Evolutionary conservation across 495 filamentous ascomycete genomes (phyloP).

Genomic region (Hypoxylon fragiforme): DNA sequence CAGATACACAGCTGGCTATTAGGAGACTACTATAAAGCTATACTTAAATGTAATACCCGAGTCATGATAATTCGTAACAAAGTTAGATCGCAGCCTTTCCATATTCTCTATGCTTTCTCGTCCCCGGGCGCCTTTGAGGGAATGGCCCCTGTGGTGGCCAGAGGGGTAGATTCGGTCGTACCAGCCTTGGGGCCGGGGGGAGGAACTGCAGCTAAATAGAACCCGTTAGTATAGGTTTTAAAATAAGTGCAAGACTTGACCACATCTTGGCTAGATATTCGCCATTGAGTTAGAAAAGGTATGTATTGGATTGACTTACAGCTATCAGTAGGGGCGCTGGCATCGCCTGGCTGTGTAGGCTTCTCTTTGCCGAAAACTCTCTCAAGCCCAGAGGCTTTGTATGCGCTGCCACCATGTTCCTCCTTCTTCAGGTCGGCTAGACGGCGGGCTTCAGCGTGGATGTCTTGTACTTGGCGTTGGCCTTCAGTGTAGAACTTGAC

Average conservation of each 20-base stretch:
- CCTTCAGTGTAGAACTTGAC: constrained; percentile 81
- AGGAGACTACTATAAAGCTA: constrained; percentile 17
- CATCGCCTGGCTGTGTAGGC: constrained; percentile 30
- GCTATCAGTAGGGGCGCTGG: constrained; percentile 25
- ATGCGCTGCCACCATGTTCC: constrained; percentile 53
- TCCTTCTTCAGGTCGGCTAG: constrained; percentile 86
- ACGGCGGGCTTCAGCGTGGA: constrained; percentile 85
- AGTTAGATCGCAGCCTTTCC: constrained; percentile 1
- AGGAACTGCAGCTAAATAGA: constrained; percentile 17
- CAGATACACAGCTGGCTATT: too few relatives aligned
- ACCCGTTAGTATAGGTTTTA: constrained; percentile 3
- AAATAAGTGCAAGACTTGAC: too few relatives aligned
- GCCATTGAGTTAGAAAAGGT: not conserved
- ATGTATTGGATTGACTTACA: constrained; percentile 22
- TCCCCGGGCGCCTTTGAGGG: constrained; percentile 28
- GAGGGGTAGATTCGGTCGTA: constrained; percentile 20
- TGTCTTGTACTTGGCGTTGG: constrained; percentile 85
- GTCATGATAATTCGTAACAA: constrained; percentile 18
- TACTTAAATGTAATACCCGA: constrained; percentile 5
- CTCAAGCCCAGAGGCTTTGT: constrained; percentile 52
- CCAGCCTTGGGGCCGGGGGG: constrained; percentile 27
- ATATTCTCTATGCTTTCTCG: constrained; percentile 22
- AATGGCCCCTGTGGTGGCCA: constrained; percentile 22
- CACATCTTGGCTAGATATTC: too few relatives aligned
- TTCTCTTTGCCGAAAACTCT: constrained; percentile 51